phyloP scores from a whole-genome alignment of 345 rosid species.

The Carallia brachiata region DNA sequence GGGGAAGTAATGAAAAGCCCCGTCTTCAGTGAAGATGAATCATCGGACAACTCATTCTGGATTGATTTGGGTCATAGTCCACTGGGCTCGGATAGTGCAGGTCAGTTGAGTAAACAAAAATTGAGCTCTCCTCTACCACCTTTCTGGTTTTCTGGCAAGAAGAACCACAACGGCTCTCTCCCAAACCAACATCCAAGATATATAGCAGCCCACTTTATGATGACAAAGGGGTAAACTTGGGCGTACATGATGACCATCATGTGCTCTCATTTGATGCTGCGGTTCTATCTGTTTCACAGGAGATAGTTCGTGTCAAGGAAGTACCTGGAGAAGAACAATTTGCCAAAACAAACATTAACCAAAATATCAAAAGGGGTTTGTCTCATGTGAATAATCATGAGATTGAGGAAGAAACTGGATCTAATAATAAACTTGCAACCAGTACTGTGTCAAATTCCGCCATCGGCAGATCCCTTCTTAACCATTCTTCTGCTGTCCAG shows the following conservation, averaged over 20 bases:
- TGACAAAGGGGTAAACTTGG: conserved; percentile 44
- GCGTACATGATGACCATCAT: conserved; percentile 46
- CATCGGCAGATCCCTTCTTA: conserved; percentile 26
- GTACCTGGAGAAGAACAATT: conserved; percentile 51
- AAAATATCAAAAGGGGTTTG: conserved; percentile 24
- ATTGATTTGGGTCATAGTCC: conserved; percentile 98
- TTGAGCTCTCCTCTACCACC: conserved; percentile 63
- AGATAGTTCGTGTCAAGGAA: conserved; percentile 51
- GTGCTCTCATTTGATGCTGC: conserved; percentile 95
- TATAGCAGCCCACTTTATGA: conserved; percentile 71
- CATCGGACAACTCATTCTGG: conserved; percentile 86
- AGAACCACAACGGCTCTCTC: conserved; percentile 61
- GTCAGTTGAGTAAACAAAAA: conserved; percentile 53
- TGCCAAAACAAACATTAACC: conserved; percentile 23
- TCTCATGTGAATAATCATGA: conserved; percentile 36
- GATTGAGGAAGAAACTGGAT: conserved; percentile 71
- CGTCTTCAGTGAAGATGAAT: conserved; percentile 92
- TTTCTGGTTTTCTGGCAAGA: conserved; percentile 64
- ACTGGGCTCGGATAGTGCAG: conserved; percentile 57
- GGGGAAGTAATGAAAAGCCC: conserved; percentile 99
- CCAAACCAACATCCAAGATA: conserved; percentile 55
- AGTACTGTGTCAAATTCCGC: conserved; percentile 24
- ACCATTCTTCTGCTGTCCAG: conserved; percentile 29
- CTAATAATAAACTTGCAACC: conserved; percentile 20
- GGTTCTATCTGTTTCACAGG: conserved; percentile 82